Evolutionary conservation across 257 asterid species (phyloP), one percentile per base, ranked within the genome.

Genomic region (Handroanthus guayacan): DNA sequence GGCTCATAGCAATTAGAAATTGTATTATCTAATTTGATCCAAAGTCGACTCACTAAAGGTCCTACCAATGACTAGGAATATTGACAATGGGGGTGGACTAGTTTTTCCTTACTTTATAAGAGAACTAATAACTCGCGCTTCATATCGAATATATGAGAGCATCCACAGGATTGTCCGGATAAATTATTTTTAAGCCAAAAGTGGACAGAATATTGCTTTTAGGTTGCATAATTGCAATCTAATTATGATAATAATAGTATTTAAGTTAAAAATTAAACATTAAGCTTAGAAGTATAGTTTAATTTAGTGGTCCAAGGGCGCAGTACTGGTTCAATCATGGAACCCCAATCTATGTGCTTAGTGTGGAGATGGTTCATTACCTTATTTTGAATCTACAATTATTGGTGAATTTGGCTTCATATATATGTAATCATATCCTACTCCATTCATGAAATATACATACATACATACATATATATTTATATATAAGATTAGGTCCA

Each of bases 221-320:
- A 64, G 45, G 51, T 60, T 63, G 31, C 64, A 63, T 62, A 17
- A 74, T 74, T 64, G 62, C 50, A 43, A 41, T 6, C 44, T 58
- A 58, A 12, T 43, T 18, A 54, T 54, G 66, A 71, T 39, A 18
- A 1, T 12, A 7, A 43, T 1, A 45, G 10, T 71, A 20, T 58
- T 3, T 13, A 13, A 1, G 0, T 25, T 25, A 25, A 60, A n/a
- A 10, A 31, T 25, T 60, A 17, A 37, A 48, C 6, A 2, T 9
- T n/a, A 51, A 7, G 37, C 18, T 50, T 64, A 3, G 41, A 56
- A 52, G 5, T 62, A 18, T 48, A 36, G 39, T 13, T 67, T 45
- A 13, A 7, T 10, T 58, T 36, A 13, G 71, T 69, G 71, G 64
- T 67, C 70, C 68, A 43, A 25, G 31, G 31, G 31, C 31, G 31